These are phyloP conservation scores for Fusarium floridanum DNA, from an alignment of 2,329 filamentous ascomycete genomes.

Conservation along the genomic window DNA sequence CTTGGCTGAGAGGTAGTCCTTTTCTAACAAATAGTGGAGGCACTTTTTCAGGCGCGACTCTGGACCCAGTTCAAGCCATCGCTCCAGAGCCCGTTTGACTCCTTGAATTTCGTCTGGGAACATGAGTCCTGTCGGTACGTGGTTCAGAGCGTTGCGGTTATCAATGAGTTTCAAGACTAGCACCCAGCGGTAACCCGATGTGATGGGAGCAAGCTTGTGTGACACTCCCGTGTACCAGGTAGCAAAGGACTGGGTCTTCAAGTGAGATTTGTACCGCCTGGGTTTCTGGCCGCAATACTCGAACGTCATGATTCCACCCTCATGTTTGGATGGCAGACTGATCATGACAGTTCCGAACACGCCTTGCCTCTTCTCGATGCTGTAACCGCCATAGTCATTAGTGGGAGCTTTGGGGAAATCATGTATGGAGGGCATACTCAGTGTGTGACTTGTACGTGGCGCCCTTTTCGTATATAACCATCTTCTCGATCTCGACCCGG, in stretches of 20 bases:
- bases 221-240: neutral
- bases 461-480: constrained; percentile 53
- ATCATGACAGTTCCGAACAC: neutral
- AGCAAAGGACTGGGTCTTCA: neutral
- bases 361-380: neutral
- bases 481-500: neutral
- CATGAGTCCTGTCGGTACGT: neutral
- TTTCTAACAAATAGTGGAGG: neutral
- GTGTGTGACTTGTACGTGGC: constrained; percentile 62
- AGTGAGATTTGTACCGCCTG: neutral
- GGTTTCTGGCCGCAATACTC: neutral
- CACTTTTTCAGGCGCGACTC: neutral
- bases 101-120: neutral
- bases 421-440: constrained; percentile 48
- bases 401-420: neutral
- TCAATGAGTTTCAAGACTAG: neutral
- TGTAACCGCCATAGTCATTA: neutral
- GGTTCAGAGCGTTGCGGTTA: neutral
- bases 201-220: neutral
- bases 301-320: neutral
- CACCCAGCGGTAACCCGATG: neutral
- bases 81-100: neutral
- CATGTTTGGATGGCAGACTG: neutral
- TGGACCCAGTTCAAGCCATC: neutral
- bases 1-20: neutral